A percentile compares a stretch with the other conserved stretches of the same genome.
These are phyloP conservation scores for Acer yangbiense DNA, from an alignment of 345 rosid genomes.

Conservation along the genomic window DNA sequence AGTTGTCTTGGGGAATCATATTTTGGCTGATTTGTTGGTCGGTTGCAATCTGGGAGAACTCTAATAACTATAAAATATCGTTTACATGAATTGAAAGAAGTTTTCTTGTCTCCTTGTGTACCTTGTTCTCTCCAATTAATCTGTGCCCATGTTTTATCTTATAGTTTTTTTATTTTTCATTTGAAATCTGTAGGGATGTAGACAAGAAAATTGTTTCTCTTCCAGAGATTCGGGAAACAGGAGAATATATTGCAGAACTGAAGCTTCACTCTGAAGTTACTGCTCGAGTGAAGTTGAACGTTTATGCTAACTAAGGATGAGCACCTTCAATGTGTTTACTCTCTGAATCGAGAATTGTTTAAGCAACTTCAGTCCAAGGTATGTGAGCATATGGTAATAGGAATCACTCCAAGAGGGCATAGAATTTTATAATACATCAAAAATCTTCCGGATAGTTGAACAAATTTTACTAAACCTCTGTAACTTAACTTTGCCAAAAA, in stretches of 20 bases:
- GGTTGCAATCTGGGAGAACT: neutral
- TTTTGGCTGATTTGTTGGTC: constrained; percentile 3
- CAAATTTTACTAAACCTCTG: no score
- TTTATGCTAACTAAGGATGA: constrained; percentile 63
- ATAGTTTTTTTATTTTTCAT: constrained; percentile 12
- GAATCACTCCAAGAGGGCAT: constrained; percentile 1
- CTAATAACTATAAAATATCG: neutral
- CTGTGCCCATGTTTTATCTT: neutral
- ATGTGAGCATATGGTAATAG: constrained; percentile 13
- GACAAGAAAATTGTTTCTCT: constrained; percentile 76
- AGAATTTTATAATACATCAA: neutral
- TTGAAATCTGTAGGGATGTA: constrained; percentile 64
- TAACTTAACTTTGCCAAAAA: neutral
- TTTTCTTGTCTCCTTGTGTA: neutral
- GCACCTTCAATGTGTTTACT: constrained; percentile 13
- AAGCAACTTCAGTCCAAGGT: constrained; percentile 27
- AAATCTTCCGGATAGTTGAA: neutral
- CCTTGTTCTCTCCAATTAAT: neutral
- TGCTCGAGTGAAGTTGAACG: constrained; percentile 76
- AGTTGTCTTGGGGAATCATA: neutral
- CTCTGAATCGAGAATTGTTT: constrained; percentile 6
- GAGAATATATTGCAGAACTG: constrained; percentile 86
- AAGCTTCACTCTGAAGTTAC: constrained; percentile 96
- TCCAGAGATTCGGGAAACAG: constrained; percentile 93
- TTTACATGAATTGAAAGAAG: neutral